Conservation (phyloP, 305 asterid species). For the Fraxinus platypoda region DNA sequence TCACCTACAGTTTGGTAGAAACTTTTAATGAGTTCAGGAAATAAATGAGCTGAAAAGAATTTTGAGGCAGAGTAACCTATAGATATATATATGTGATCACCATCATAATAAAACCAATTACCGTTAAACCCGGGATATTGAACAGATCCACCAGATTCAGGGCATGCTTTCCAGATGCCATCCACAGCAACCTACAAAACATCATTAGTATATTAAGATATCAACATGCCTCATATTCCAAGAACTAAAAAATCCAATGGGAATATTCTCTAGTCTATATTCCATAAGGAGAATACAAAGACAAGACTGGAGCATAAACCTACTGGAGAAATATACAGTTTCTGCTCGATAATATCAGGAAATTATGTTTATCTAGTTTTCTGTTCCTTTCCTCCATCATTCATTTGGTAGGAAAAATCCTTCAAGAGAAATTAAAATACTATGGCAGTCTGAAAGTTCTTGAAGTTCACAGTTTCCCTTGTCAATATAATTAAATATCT, state of each 20-base stretch:
- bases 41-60: neutral
- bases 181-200: slow-evolving; percentile 84
- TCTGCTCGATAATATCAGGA: neutral
- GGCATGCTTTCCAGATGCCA: slow-evolving; percentile 87
- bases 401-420: neutral
- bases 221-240: neutral
- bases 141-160: slow-evolving; percentile 84
- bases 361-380: slow-evolving; percentile 2
- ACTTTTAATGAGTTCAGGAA: neutral
- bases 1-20: slow-evolving; percentile 54
- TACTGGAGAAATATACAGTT: neutral
- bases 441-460: neutral
- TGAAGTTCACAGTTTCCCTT: neutral
- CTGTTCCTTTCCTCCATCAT: slow-evolving; percentile 3
- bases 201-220: slow-evolving; percentile 8
- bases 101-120: slow-evolving; percentile 26
- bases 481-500: neutral
- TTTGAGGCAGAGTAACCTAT: neutral
- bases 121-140: slow-evolving; percentile 86
- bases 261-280: neutral
- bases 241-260: neutral
- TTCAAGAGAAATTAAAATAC: neutral
- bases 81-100: neutral
- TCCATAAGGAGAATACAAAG: neutral
- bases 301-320: slow-evolving; percentile 6